Base-by-base conservation (phyloP, 768 basidiomycete species). In the Baorangia bicolor region DNA sequence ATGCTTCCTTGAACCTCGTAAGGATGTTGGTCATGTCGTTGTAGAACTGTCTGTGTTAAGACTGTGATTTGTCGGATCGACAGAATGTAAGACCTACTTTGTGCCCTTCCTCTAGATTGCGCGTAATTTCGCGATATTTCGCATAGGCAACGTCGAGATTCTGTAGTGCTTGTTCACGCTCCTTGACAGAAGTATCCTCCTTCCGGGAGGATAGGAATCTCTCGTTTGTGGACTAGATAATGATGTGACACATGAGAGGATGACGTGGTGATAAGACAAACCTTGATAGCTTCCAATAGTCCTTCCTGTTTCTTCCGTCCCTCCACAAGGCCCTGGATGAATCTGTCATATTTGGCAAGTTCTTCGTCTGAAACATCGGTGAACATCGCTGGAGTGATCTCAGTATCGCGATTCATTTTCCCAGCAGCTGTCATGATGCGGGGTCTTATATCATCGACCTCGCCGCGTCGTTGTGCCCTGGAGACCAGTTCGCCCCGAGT, bases 31-130 rank as follows among this genome's bases (percentile, higher is more conserved):
- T 80, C 51, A 98, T 80, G 63, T 92, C 89, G 58, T 92, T 94
- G 69, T 99, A 96, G 66, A 98, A 98, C 90, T 94, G 58, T n/a
- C 37, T 38, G 8, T 0, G 51, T 35, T 55, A 1, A 53, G 10
- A 0, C 38, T 34, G 11, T 44, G 18, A 3, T n/a, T 20, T 27
- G 18, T 38, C 27, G 18, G 47, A 47, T 44, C 35, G 16, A 41
- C 23, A 33, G 12, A 7, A 39, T 3, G 27, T 25, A 31, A 31
- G 33, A 27, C 58, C 14, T 61, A 88, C 93, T 76, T 92, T 88
- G 63, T 90, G 78, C 6, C 95, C 95, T 67, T 98, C 96, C 38
- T 90, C 86, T 7, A 97, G 75, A 71, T 98, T 94, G 47, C 82
- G 81, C 2, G 77, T 78, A 14, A 97, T 89, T 68, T 98, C 95